Base-by-base conservation (phyloP, 2,329 filamentous ascomycete genomes). In the Lecanicillium sp. region DNA sequence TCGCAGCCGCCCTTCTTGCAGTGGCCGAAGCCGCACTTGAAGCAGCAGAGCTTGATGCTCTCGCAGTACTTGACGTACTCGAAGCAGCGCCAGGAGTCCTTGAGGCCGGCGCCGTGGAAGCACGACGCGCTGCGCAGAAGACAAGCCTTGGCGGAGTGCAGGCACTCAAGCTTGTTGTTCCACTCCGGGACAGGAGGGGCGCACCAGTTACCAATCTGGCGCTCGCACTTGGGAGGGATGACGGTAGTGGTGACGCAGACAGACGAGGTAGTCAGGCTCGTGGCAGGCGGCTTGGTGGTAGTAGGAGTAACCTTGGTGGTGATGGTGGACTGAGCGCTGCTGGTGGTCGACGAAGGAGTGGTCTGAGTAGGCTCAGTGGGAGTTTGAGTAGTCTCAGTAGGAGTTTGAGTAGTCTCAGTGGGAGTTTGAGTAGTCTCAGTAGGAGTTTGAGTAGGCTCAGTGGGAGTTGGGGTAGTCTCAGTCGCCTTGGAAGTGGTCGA, bases 201-300 rank as follows among this genome's bases (percentile, higher is more conserved):
- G 29, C 39, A 41, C 39, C 39, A 41, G 29, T 36, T 20, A 19
- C 39, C 39, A 12, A 36, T n/a, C 29, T 28, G n/a, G 28, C 36
- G 30, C 17, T 28, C n/a, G 29, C 39, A 41, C 5, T n/a, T 11
- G n/a, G 33, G 15, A 3, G 28, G 28, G 15, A 19, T 27, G 29
- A 20, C 18, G 5, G 38, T 36, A 15, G 36, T 22, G 13, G 33
- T 25, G 14, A 33, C 33, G 39, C 39, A 41, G 12, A 41, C 28
- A 15, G 39, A 36, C 3, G 39, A 37, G 7, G 39, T 41, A 5
- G 33, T 37, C 33, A 41, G 36, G 5, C 33, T 25, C 22, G 22
- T 37, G 3, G 33, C 32, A 13, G 39, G n/a, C n/a, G n/a, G 39
- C 33, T 28, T 36, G 3, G 34, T 36, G 3, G 39, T 41, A 2